phyloP scores from a whole-genome alignment of 495 filamentous ascomycete genomes.

The Oleoguttula mirabilis region DNA sequence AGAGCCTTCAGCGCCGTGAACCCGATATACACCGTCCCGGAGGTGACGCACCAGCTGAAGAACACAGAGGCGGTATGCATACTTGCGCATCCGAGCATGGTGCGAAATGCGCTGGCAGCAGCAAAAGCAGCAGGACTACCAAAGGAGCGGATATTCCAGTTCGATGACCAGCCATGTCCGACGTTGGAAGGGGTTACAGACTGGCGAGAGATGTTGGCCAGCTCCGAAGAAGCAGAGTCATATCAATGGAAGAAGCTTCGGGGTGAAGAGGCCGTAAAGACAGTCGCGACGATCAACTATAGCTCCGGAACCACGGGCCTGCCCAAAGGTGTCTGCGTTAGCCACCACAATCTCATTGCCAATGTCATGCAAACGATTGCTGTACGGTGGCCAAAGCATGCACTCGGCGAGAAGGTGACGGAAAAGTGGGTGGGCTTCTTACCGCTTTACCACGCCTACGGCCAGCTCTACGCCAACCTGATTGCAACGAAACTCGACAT shows the following conservation, averaged over 20 bases:
- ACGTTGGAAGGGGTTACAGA: slow-evolving; percentile 31
- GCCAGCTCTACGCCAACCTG: slow-evolving; percentile 27
- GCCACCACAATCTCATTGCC: slow-evolving; percentile 28
- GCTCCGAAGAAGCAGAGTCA: slow-evolving; percentile 31
- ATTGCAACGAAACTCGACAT: slow-evolving; percentile 25
- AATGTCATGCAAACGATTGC: slow-evolving; percentile 27
- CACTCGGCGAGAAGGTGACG: slow-evolving; percentile 19
- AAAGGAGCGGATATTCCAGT: slow-evolving; percentile 36
- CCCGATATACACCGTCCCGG: slow-evolving; percentile 29
- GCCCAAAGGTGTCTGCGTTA: slow-evolving; percentile 29
- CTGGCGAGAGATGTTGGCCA: slow-evolving; percentile 39
- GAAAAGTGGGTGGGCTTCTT: slow-evolving; percentile 29
- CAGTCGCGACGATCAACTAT: slow-evolving; percentile 39
- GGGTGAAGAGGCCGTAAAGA: slow-evolving; percentile 29
- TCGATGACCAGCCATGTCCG: slow-evolving; percentile 32
- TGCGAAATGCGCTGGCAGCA: slow-evolving; percentile 29
- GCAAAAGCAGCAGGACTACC: slow-evolving; percentile 32
- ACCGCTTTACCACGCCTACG: slow-evolving; percentile 30
- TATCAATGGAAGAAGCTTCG: slow-evolving; percentile 36
- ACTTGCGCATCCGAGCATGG: slow-evolving; percentile 30
- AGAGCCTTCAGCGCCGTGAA: slow-evolving; percentile 31
- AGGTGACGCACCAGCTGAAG: slow-evolving; percentile 34
- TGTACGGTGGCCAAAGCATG: slow-evolving; percentile 20
- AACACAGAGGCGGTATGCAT: slow-evolving; percentile 32
- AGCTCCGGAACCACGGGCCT: slow-evolving; percentile 33